phyloP scores from a whole-genome alignment of 164 flowering plant genomes.

The Akebia trifoliata region DNA sequence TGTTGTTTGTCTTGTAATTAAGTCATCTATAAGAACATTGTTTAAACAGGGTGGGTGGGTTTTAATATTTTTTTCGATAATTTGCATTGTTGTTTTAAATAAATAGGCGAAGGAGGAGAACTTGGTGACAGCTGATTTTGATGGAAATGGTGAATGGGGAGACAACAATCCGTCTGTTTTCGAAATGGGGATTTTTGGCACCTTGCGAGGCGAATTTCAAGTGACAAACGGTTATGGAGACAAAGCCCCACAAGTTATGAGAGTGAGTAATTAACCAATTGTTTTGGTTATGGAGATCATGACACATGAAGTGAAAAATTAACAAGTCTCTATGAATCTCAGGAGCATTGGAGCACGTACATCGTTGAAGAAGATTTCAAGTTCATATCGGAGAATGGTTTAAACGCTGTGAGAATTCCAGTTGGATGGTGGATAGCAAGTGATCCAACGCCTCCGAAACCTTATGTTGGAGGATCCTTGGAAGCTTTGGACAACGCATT shows the following conservation, averaged over 20 bases:
- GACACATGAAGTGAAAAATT: no score
- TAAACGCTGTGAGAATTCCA: constrained; percentile 52
- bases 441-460: constrained; percentile 48
- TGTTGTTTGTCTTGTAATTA: no score
- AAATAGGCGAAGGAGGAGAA: constrained; percentile 32
- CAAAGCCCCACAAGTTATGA: constrained; percentile 38
- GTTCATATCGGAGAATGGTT: constrained; percentile 38
- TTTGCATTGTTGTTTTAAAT: no score
- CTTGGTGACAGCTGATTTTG: constrained; percentile 46
- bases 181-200: constrained; percentile 15
- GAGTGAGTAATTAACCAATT: no score
- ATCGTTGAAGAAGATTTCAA: constrained; percentile 47
- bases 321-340: no score
- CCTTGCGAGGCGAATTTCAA: constrained; percentile 45
- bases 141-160: constrained; percentile 36
- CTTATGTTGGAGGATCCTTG: constrained; percentile 50
- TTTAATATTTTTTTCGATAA: no score
- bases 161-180: constrained; percentile 49
- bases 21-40: no score
- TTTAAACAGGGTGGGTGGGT: no score
- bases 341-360: constrained; percentile 49
- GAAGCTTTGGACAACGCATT: constrained; percentile 48
- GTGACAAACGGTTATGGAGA: constrained; percentile 58
- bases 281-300: no score
- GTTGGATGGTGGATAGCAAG: constrained; percentile 67